Conservation (phyloP, 2,329 filamentous ascomycete species). For the Aspergillus terreus region DNA sequence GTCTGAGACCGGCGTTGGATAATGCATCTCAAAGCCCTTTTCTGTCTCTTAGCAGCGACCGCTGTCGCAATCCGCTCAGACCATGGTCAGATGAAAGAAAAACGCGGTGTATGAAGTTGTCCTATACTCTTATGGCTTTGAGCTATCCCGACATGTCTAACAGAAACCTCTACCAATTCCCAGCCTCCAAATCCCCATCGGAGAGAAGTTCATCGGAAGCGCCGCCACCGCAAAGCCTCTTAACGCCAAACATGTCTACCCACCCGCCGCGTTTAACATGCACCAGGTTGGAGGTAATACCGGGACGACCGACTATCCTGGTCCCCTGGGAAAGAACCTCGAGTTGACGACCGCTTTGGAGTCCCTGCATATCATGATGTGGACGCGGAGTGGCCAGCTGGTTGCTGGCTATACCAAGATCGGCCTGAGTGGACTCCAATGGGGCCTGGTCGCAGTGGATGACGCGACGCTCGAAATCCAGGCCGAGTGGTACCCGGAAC, state of each 20-base stretch:
- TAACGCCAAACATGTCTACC: not conserved
- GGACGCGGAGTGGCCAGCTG: not conserved
- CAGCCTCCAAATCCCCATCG: not conserved
- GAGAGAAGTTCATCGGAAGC: slow-evolving; percentile 2
- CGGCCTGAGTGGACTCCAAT: not conserved
- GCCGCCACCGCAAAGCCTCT: not conserved
- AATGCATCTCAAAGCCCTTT: not conserved
- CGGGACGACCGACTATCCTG: not conserved
- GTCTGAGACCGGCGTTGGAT: not conserved
- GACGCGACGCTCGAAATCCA: not conserved
- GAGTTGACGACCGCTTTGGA: not conserved
- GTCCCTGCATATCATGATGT: not conserved
- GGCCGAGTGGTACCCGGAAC: not conserved
- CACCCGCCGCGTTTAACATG: slow-evolving; percentile 1
- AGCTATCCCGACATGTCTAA: not conserved
- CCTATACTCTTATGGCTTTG: not conserved
- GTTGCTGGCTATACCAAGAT: not conserved
- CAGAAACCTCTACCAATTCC: not conserved
- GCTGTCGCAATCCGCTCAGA: not conserved
- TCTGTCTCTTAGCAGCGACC: not conserved
- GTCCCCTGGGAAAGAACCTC: not conserved
- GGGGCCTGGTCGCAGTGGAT: not conserved
- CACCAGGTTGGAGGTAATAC: slow-evolving; percentile 2
- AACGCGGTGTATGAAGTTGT: not conserved
- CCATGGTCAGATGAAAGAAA: not conserved